Percentiles rank a stretch among this genome's conserved stretches.
phyloP scores from a whole-genome alignment of 2,329 filamentous ascomycete genomes.

The Monosporascus cannonballus region DNA sequence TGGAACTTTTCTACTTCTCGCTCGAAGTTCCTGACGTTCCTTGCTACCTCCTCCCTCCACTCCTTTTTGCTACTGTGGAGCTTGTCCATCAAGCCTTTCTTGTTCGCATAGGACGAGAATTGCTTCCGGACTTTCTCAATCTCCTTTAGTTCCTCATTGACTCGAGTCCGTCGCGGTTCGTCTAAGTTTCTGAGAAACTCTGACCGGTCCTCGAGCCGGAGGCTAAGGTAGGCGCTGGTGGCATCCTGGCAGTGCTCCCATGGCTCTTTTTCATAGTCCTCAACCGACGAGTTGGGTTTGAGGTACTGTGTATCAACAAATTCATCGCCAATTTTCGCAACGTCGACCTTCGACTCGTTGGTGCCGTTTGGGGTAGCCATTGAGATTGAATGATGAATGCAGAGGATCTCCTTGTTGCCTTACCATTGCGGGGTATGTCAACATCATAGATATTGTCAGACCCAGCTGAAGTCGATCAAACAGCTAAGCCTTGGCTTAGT shows the following conservation, averaged over 20 bases:
- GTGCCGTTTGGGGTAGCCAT: background rate
- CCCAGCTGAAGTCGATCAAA: no score
- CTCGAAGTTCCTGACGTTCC: background rate
- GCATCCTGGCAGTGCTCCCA: background rate
- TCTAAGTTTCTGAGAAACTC: background rate
- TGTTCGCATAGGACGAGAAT: background rate
- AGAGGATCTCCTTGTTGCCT: background rate
- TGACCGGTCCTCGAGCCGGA: background rate
- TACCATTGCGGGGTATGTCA: background rate
- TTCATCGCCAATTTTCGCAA: background rate
- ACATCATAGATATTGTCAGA: no score
- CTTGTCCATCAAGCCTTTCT: background rate
- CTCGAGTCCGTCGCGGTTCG: background rate
- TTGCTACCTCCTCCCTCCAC: background rate
- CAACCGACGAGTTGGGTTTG: background rate
- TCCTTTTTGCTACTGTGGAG: background rate
- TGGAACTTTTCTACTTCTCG: background rate
- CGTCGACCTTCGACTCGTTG: background rate
- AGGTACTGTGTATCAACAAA: background rate
- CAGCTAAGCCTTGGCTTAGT: no score
- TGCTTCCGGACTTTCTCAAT: background rate
- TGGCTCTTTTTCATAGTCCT: background rate
- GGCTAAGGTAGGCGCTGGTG: background rate
- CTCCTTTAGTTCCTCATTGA: background rate
- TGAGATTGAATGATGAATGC: background rate